These are phyloP conservation scores for Aspergillus fischeri DNA, from an alignment of 2,329 filamentous ascomycete genomes.

Conservation along the genomic window DNA sequence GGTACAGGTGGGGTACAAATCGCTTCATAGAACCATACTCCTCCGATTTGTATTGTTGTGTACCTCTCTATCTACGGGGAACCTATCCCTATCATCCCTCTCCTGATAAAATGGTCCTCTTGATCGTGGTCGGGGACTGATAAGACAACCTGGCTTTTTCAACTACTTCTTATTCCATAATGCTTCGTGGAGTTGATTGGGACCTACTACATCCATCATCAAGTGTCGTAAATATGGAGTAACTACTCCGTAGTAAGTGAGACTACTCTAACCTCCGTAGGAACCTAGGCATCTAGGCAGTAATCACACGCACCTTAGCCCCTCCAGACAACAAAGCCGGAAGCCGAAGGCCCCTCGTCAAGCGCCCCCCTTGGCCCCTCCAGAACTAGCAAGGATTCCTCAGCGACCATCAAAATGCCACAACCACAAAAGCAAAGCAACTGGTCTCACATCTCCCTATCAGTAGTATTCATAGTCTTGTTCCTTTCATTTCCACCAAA, in stretches of 20 bases:
- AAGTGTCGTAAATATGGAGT: too few species aligned
- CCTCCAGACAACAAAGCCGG: background rate
- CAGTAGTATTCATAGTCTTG: conserved; percentile 16
- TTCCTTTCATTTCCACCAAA: conserved; percentile 22
- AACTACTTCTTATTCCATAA: too few species aligned
- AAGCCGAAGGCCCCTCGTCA: conserved; percentile 13
- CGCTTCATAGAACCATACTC: background rate
- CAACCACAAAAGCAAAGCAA: background rate
- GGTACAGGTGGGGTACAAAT: background rate
- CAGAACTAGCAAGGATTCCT: conserved; percentile 14
- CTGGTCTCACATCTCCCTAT: background rate
- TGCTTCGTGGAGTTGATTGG: too few species aligned
- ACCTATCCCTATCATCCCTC: too few species aligned
- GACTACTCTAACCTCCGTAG: too few species aligned
- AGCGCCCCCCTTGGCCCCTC: conserved; percentile 17
- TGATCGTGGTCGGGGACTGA: too few species aligned
- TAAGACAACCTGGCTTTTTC: too few species aligned
- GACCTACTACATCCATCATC: too few species aligned
- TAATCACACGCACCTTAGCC: background rate
- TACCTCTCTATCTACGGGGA: background rate
- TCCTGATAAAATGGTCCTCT: too few species aligned
- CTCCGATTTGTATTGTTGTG: background rate
- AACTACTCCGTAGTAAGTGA: too few species aligned
- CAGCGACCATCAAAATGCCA: conserved; percentile 14
- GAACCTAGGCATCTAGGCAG: background rate